Percentiles rank a stretch among this genome's conserved stretches.
These are phyloP conservation scores for Leptomonas pyrrhocoris DNA, from an alignment of 208 protist species.

Conservation along the genomic window DNA sequence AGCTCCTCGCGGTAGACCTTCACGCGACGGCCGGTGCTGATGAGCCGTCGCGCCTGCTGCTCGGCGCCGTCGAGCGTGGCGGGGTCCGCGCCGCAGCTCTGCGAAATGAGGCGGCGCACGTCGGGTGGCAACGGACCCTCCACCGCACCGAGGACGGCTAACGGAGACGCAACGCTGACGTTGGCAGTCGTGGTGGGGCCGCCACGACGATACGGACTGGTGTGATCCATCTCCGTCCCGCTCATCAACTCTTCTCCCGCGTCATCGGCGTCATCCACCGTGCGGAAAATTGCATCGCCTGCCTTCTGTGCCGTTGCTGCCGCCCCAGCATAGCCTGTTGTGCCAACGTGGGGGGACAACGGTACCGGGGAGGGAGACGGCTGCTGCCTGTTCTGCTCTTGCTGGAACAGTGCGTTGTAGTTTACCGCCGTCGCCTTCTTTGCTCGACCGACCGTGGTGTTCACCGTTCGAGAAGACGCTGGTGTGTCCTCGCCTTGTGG, in stretches of 20 bases:
- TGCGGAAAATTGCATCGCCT: too few relatives aligned
- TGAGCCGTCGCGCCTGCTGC: conserved; percentile 73
- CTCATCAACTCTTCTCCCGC: neutral
- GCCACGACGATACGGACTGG: too few relatives aligned
- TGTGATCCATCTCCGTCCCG: neutral
- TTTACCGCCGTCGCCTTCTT: conserved; percentile 32
- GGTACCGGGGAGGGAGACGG: conserved; percentile 2
- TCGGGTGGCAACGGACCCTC: conserved; percentile 80
- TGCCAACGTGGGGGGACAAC: neutral
- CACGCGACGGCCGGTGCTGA: conserved; percentile 78
- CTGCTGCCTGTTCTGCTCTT: conserved; percentile 14
- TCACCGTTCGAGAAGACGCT: neutral
- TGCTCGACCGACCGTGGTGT: neutral
- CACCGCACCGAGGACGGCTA: conserved; percentile 6
- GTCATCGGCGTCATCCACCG: neutral
- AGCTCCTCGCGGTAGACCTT: conserved; percentile 85
- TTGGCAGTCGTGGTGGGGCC: too few relatives aligned
- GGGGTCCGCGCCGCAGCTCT: conserved; percentile 32
- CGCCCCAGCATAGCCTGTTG: neutral
- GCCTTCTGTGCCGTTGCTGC: neutral
- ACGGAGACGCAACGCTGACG: neutral
- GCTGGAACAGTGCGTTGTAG: conserved; percentile 49
- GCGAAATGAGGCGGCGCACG: conserved; percentile 69
- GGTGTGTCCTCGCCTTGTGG: neutral
- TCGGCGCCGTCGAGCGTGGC: conserved; percentile 53